These are phyloP conservation scores for Magnaporthiopsis incrustans DNA, from an alignment of 2,329 filamentous ascomycete genomes.

Conservation along the genomic window DNA sequence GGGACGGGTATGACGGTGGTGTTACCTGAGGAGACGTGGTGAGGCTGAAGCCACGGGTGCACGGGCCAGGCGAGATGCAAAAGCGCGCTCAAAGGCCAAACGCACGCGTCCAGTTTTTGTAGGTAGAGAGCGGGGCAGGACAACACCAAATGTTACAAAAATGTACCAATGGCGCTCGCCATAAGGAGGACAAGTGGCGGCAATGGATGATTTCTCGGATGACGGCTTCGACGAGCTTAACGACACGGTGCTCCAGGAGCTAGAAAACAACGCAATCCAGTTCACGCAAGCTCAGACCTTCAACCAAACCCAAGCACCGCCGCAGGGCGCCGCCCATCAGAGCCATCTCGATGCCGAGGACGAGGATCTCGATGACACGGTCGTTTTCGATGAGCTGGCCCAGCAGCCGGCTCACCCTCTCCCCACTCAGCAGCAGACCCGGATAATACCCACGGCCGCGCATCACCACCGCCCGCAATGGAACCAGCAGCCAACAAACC, in stretches of 20 bases:
- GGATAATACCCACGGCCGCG: conserved; percentile 12
- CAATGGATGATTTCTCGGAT: conserved; percentile 54
- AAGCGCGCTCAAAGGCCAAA: background rate
- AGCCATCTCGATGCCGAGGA: conserved; percentile 41
- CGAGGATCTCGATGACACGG: conserved; percentile 50
- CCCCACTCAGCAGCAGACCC: conserved; percentile 23
- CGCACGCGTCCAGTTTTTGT: background rate
- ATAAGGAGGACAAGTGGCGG: conserved; percentile 3
- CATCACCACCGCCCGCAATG: conserved; percentile 13
- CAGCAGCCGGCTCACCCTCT: conserved; percentile 29
- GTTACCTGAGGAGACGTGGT: background rate
- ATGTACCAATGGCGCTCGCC: background rate
- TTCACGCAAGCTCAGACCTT: conserved; percentile 41
- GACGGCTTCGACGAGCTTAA: conserved; percentile 56
- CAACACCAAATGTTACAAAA: background rate
- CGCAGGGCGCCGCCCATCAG: conserved; percentile 14
- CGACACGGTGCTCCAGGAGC: conserved; percentile 48
- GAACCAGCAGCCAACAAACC: conserved; percentile 13
- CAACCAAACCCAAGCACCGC: conserved; percentile 18
- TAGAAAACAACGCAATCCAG: conserved; percentile 56
- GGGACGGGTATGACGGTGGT: background rate
- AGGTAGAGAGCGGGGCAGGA: background rate
- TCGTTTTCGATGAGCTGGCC: conserved; percentile 42
- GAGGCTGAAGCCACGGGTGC: background rate
- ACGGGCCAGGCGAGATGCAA: background rate